Base-by-base conservation (phyloP, 2,329 filamentous ascomycete species). In the Aphanoascus verrucosus region DNA sequence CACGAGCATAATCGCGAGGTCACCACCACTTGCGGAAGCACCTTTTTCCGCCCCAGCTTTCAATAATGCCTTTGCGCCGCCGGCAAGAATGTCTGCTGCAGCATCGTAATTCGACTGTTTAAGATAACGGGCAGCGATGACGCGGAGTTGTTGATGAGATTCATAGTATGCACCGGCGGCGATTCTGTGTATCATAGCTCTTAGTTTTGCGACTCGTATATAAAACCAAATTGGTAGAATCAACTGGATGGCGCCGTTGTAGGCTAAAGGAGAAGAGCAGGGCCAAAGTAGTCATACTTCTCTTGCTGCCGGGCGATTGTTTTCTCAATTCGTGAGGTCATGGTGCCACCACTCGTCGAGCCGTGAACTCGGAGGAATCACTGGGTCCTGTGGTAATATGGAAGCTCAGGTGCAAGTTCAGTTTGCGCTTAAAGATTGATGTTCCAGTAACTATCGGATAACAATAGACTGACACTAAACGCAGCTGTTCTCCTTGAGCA, bases 91-190 rank as follows among this genome's bases (percentile, higher is more conserved):
- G 61, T 95, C 87, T 67, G 89, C 84, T 46, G 94, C 93, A 11
- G 88, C 85, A 61, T 78, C 69, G 79, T 86, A 96, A 77, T 91
- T 91, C 57, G 80, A 75, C 42, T 85, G 79, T 74, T 97, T 97
- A 69, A 91, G 83, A 74, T 98, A 94, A 55, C 94, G 89, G 38
- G 88, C 85, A 57, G 90, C 90, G 61, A 96, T 91, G 52, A 96
- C 90, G 58, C 93, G 88, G 60, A 95, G 88, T 75, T 98, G 93
- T 72, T 98, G 93, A 73, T 97, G 91, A 55, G 93, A 93, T 79
- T 98, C 93, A 75, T 98, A 98, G 78, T 82, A 96, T 68, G 93
- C 85, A 64, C 90, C 91, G 70, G 94, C 88, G 61, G 82, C 77
- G 70, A 95, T 95, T 71, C 88, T 87, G 63, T 42, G 12, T 12